Conservation (phyloP, 805 yeast species). For the Alloascoidea africana region DNA sequence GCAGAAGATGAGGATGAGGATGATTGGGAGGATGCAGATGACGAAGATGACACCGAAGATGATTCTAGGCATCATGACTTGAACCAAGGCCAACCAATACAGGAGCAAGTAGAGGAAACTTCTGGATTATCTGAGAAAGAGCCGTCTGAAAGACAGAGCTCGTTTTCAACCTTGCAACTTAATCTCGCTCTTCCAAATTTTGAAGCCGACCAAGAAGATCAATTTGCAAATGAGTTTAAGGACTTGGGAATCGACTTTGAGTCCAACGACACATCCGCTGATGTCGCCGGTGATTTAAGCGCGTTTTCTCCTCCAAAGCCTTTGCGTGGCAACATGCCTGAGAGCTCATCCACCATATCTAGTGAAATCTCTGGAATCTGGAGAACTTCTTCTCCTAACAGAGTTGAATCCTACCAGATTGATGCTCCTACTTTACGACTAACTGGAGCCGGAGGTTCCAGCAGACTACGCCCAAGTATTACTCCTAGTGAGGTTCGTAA, state of each 20-base stretch:
- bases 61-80: no score
- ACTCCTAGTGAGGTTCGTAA: conserved; percentile 1
- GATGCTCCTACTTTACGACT: background rate
- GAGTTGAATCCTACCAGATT: background rate
- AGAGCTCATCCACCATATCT: background rate
- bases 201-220: background rate
- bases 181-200: background rate
- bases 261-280: background rate
- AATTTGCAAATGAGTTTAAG: background rate
- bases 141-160: no score
- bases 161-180: background rate
- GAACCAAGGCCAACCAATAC: no score
- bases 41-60: background rate
- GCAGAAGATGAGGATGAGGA: conserved; percentile 1
- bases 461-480: conserved; percentile 1
- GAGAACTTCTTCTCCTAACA: background rate
- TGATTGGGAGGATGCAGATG: background rate
- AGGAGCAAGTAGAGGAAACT: no score
- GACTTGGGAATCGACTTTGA: background rate
- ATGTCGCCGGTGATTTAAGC: background rate
- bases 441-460: background rate
- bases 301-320: background rate
- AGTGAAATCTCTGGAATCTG: background rate
- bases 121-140: no score
- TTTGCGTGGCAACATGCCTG: background rate